These are phyloP conservation scores for Immersiporthe knoxdaviesiana DNA, from an alignment of 2,329 filamentous ascomycete species.

Conservation along the genomic window DNA sequence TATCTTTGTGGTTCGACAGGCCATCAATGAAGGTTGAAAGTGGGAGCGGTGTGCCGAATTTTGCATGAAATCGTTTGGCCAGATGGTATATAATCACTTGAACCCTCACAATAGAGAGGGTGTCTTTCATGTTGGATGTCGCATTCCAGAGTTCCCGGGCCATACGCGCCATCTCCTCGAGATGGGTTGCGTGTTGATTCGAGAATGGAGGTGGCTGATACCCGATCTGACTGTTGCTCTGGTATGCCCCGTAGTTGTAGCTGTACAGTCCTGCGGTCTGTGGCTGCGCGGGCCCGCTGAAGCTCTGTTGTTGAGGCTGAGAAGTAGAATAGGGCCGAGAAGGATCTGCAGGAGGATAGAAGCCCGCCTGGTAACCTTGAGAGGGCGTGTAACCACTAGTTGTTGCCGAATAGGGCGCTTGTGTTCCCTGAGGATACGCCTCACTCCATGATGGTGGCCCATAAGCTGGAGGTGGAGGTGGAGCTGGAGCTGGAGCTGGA, in stretches of 20 bases:
- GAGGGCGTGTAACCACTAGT: not conserved
- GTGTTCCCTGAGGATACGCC: slow-evolving; percentile 35
- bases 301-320: slow-evolving; percentile 30
- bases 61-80: slow-evolving; percentile 58
- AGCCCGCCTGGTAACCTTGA: slow-evolving; percentile 24
- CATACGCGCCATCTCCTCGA: slow-evolving; percentile 57
- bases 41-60: slow-evolving; percentile 60
- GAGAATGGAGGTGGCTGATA: slow-evolving; percentile 37
- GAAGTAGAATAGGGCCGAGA: slow-evolving; percentile 36
- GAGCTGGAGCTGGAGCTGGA: slow-evolving; percentile 32
- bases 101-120: slow-evolving; percentile 65
- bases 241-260: slow-evolving; percentile 34
- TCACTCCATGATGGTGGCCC: slow-evolving; percentile 39
- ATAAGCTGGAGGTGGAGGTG: slow-evolving; percentile 38
- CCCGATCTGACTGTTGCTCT: slow-evolving; percentile 31
- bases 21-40: slow-evolving; percentile 64
- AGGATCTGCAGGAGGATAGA: slow-evolving; percentile 32
- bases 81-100: slow-evolving; percentile 67
- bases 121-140: slow-evolving; percentile 60
- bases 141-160: slow-evolving; percentile 66
- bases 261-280: slow-evolving; percentile 30
- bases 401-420: slow-evolving; percentile 34
- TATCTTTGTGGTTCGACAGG: slow-evolving; percentile 58
- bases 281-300: slow-evolving; percentile 25
- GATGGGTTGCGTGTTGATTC: slow-evolving; percentile 49